Conservation (phyloP, 106 monocot species). For the Phalaenopsis equestris region DNA sequence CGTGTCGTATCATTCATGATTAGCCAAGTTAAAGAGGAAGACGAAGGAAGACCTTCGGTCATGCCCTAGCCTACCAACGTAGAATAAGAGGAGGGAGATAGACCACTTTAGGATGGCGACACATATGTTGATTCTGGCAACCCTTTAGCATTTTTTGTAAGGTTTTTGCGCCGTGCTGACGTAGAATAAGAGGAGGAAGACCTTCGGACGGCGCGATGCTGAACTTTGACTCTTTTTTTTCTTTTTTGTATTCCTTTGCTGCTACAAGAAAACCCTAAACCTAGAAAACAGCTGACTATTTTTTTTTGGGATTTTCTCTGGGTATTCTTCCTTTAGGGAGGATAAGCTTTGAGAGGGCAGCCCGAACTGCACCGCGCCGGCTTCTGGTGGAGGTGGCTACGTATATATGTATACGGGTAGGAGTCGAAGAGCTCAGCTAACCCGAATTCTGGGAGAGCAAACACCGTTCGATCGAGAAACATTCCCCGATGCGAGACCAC, state of each 20-base stretch:
- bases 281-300: not conserved
- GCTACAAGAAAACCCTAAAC: not conserved
- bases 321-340: not conserved
- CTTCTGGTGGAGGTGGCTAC: not conserved
- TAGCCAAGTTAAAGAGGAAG: no score
- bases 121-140: no score
- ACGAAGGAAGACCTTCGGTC: no score
- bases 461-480: not conserved
- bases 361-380: slow-evolving; percentile 18
- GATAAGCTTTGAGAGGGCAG: slow-evolving; percentile 12
- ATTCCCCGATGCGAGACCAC: not conserved
- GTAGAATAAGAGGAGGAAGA: no score
- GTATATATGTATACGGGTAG: not conserved
- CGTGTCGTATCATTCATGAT: no score
- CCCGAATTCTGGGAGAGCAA: not conserved
- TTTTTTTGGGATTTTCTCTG: slow-evolving; percentile 8
- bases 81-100: no score
- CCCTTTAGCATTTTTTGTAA: no score
- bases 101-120: no score
- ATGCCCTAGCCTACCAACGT: no score
- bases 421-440: not conserved
- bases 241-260: not conserved
- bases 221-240: not conserved
- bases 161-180: no score
- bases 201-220: no score